A percentile compares a stretch with the other conserved stretches of the same genome.
phyloP scores from a whole-genome alignment of 129 eudicot species.

The Cynara cardunculus region DNA sequence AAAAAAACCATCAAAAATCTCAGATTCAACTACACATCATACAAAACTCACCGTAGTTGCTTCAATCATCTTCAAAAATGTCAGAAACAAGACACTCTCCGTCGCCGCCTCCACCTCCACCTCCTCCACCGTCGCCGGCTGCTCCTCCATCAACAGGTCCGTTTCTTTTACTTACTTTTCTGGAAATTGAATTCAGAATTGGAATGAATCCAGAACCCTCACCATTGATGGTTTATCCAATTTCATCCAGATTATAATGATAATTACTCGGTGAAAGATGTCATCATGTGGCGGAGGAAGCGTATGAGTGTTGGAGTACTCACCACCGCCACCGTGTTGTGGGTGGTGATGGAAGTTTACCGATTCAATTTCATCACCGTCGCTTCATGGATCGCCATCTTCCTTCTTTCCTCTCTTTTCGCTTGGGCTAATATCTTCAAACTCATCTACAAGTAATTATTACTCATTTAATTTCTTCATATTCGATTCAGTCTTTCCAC shows the following conservation, averaged over 20 bases:
- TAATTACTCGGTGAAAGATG: conserved; percentile 37
- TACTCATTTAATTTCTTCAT: neutral
- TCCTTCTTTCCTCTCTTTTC: conserved; percentile 39
- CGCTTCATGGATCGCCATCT: conserved; percentile 53
- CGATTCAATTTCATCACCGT: conserved; percentile 50
- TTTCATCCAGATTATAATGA: neutral
- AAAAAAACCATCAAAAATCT: neutral
- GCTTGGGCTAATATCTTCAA: conserved; percentile 54
- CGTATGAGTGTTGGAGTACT: conserved; percentile 32
- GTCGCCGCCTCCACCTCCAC: neutral
- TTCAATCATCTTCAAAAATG: conserved; percentile 9
- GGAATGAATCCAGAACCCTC: neutral
- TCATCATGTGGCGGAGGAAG: conserved; percentile 62
- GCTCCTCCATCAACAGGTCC: conserved; percentile 1
- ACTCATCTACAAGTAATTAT: conserved; percentile 56
- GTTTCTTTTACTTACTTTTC: neutral
- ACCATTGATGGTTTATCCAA: neutral
- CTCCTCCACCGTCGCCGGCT: neutral
- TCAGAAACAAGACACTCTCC: conserved; percentile 14
- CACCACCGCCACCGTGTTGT: conserved; percentile 39
- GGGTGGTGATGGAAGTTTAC: conserved; percentile 58
- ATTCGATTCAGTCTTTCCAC: neutral
- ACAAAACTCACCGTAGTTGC: neutral
- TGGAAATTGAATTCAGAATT: neutral
- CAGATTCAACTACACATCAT: neutral